Conservation (phyloP, 2,329 filamentous ascomycete species). For the Aspergillus puulaauensis region DNA sequence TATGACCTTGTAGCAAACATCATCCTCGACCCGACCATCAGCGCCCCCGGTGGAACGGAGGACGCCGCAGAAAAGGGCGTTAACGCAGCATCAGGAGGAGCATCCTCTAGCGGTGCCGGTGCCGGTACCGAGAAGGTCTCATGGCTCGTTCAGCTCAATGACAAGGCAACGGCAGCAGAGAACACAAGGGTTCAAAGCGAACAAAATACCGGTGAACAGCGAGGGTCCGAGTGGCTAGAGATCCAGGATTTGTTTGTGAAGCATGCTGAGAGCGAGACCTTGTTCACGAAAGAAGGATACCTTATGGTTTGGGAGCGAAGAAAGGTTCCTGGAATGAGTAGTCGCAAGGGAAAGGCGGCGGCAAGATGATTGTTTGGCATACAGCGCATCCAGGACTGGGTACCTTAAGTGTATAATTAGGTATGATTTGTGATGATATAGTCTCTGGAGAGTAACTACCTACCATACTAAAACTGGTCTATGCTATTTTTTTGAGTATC, state of each 20-base stretch:
- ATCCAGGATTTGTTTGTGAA: conserved; percentile 94
- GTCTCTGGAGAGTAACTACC: not conserved
- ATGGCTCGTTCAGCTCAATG: conserved; percentile 88
- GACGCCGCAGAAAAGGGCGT: conserved; percentile 40
- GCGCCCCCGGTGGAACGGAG: conserved; percentile 66
- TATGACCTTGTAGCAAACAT: conserved; percentile 97
- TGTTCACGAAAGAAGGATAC: conserved; percentile 93
- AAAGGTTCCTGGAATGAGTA: conserved; percentile 44
- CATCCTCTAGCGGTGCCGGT: conserved; percentile 63
- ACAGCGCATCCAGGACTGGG: not conserved
- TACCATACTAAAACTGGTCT: not conserved
- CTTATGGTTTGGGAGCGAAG: conserved; percentile 94
- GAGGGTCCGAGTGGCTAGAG: conserved; percentile 80
- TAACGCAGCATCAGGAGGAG: conserved; percentile 35
- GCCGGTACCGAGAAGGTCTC: conserved; percentile 89
- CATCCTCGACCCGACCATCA: conserved; percentile 51
- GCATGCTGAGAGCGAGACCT: conserved; percentile 78
- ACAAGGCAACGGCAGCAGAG: conserved; percentile 60
- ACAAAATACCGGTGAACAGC: conserved; percentile 27
- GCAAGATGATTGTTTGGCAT: conserved; percentile 12
- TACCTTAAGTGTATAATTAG: conserved; percentile 13
- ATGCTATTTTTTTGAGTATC: not conserved
- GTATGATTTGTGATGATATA: conserved; percentile 9
- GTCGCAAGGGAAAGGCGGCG: conserved; percentile 40
- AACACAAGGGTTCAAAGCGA: conserved; percentile 30